Evolutionary conservation across 331 rosid species (phyloP).

Genomic region (Malus hybrid): DNA sequence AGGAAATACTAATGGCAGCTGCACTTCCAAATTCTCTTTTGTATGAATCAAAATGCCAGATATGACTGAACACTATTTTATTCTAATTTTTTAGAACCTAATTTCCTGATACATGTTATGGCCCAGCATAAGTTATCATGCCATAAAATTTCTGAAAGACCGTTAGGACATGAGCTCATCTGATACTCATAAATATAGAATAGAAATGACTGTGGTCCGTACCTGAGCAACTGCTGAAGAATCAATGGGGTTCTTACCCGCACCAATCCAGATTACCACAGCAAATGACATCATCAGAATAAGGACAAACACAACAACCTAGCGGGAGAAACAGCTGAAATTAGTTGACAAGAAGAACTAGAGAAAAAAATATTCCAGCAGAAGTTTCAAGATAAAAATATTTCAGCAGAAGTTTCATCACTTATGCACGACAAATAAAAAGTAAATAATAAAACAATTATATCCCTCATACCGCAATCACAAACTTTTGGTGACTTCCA

Average conservation of each 20-base stretch:
- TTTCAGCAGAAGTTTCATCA: background rate
- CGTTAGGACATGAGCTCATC: background rate
- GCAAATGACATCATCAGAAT: slow-evolving; percentile 41
- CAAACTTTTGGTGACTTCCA: slow-evolving; percentile 60
- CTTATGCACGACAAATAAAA: background rate
- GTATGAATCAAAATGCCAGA: background rate
- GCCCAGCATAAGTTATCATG: background rate
- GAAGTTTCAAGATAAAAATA: background rate
- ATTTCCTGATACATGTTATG: background rate
- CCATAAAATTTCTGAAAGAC: background rate
- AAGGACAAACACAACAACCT: slow-evolving; percentile 47
- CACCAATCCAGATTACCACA: slow-evolving; percentile 50
- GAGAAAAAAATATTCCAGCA: background rate
- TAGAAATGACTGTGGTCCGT: slow-evolving; percentile 7
- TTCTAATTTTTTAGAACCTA: slow-evolving; percentile 1
- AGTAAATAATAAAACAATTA: background rate
- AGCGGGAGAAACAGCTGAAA: slow-evolving; percentile 16
- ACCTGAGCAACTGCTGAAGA: slow-evolving; percentile 52
- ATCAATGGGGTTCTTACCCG: slow-evolving; percentile 36
- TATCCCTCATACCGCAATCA: slow-evolving; percentile 35
- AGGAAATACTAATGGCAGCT: background rate
- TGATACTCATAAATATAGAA: background rate
- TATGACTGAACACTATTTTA: background rate
- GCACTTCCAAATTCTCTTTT: background rate
- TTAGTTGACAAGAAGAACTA: slow-evolving; percentile 4